Evolutionary conservation across 2,329 filamentous ascomycete species (phyloP), one percentile per base, ranked within the genome.

Genomic region (Fusarium torreyae): DNA sequence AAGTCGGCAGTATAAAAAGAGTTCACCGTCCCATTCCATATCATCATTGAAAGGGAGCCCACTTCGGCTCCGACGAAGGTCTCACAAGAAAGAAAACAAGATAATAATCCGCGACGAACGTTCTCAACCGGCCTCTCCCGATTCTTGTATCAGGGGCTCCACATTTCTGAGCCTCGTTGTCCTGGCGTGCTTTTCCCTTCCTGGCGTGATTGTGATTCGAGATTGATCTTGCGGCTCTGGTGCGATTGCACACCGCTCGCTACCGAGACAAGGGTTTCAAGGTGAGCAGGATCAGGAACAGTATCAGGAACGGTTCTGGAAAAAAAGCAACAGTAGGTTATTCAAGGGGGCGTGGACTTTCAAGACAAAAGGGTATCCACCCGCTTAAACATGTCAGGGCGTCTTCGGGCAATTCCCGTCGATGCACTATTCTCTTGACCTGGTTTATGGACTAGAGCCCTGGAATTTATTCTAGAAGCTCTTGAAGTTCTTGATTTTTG

Each of bases 331-430:
- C 10, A 31, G 28, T 7, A 28, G 26, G 26, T 5, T 38, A 40
- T 43, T 38, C 18, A 15, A 33, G 34, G 63, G 53, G 68, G 59
- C 18, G 53, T 67, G 51, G n/a, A 11, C 18, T n/a, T 43, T 43
- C 26, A 33, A 40, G 34, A 43, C 15, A 17, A 46, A 22, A 26
- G 8, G 9, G 45, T 52, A 64, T 68, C 63, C 67, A 61, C 63
- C 48, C 34, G 33, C 45, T 61, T 64, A 20, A 57, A 52, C 14
- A 42, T 38, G 50, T 50, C 58, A 44, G 38, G 56, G 62, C 53
- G 58, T 65, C 58, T 61, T 70, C 68, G 68, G 68, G 56, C 68
- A 70, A 70, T 68, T 70, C 68, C 68, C 68, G 68, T 70, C n/a
- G 9, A 63, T 52, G 54, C 18, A 38, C 31, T 26, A 14, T 31